Base-by-base conservation (phyloP, 2,329 filamentous ascomycete species). In the Colletotrichum cordylinicola region DNA sequence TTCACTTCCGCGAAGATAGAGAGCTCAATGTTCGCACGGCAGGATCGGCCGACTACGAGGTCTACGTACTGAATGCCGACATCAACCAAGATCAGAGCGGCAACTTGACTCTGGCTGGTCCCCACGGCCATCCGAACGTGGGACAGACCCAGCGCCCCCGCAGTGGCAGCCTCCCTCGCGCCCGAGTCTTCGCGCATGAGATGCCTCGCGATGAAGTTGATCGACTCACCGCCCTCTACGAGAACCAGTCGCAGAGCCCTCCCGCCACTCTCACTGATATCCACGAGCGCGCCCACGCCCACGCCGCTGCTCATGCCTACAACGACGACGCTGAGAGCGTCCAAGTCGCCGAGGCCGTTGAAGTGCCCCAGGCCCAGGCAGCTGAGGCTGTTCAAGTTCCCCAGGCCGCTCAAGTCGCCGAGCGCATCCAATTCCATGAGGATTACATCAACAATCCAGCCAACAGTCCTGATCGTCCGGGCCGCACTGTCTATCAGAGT, bases 351-450 rank as follows among this genome's bases (percentile, higher is more conserved):
- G 43, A 52, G 43, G 43, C 43, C 3, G 43, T 21, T 52, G n/a
- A 21, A 52, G 43, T 24, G 0, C 43, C 43, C 0, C 43, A 21
- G 10, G 43, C n/a, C 6, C n/a, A 24, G 12, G 43, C 43, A 0
- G 43, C n/a, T 1, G n/a, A 52, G n/a, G 43, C 43, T 52, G n/a
- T 52, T 0, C n/a, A 21, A 1, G 43, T 52, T 13, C n/a, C 43
- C 8, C 43, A 52, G n/a, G 43, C 43, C 0, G 43, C 39, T 48
- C 52, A 27, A 56, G 1, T 8, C 18, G 16, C 58, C 0, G 39
- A 48, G 39, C 39, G n/a, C 18, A 9, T 10, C 18, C 18, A 4
- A n/a, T 0, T 48, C 39, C n/a, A 48, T 18, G 18, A 48, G 39
- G n/a, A 48, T 31, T 31, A 31, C 29, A 31, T 8, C 29, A 31